Base-by-base conservation (phyloP, 768 basidiomycete species). In the Suillus cothurnatus region DNA sequence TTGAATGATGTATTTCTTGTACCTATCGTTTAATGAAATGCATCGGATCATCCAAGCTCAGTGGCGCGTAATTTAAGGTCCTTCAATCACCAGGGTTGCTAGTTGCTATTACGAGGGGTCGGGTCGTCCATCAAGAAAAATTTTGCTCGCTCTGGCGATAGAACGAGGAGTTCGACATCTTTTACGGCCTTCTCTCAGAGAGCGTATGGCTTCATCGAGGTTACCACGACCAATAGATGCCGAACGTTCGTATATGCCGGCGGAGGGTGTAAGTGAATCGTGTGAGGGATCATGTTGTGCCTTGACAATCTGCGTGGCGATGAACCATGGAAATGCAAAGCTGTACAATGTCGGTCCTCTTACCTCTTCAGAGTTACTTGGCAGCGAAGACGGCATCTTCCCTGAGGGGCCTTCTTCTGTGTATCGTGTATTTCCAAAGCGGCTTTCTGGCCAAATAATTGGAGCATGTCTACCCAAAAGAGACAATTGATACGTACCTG, bases 131-230 rank as follows among this genome's bases (percentile, higher is more conserved):
- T 76, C 75, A 4, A 75, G 23, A 39, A 75, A 75, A 17, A 76
- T 56, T 60, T 75, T 76, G 66, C 19, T 69, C 39, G 69, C 66
- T 17, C 62, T 66, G 47, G 68, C 52, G 23, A 69, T 66, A 3
- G 74, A 61, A 34, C 68, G 64, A 6, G 55, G 61, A n/a, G 61
- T 50, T 7, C 70, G 70, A 43, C 64, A 34, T 45, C 67, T 64
- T 50, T 66, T 65, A 5, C 69, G 86, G 41, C 88, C 94, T 57
- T 84, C 85, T 52, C 86, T 85, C 81, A 95, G 85, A 66, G 89
- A 94, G 21, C 91, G 88, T 47, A 98, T 90, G 2, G 91, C 92
- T 70, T 92, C 86, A 68, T 98, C 94, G 38, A 97, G 77, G 62
- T 91, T 90, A 12, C 95, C 95, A 43, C 89, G 85, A 8, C 89